Conservation (phyloP, 2,329 filamentous ascomycete species). For the Fusarium temperatum region DNA sequence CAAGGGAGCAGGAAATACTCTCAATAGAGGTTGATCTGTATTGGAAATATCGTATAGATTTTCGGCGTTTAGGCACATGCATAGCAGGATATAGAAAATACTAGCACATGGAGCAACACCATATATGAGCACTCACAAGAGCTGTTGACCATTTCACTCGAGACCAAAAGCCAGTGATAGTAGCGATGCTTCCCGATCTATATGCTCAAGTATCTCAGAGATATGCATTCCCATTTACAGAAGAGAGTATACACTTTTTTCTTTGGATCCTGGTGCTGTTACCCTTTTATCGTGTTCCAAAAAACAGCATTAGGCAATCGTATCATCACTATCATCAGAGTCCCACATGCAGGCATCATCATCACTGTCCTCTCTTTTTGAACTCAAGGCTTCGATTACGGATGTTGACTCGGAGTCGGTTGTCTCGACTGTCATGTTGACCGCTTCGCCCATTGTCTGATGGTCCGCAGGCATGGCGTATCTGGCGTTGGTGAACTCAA, state of each 20-base stretch:
- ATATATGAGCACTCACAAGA: background rate
- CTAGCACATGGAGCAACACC: constrained; percentile 14
- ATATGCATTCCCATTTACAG: background rate
- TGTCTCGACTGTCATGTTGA: constrained; percentile 39
- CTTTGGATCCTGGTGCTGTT: background rate
- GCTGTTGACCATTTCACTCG: background rate
- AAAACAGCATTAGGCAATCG: constrained; percentile 4
- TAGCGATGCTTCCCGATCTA: background rate
- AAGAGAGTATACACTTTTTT: background rate
- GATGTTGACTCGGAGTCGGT: constrained; percentile 25
- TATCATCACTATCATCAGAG: constrained; percentile 15
- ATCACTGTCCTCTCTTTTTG: constrained; percentile 9
- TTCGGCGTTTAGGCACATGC: constrained; percentile 18
- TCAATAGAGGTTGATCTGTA: constrained; percentile 72
- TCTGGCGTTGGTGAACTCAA: constrained; percentile 49
- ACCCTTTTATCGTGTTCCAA: background rate
- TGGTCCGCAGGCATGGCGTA: constrained; percentile 46
- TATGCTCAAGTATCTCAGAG: background rate
- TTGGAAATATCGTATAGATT: background rate
- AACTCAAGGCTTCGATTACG: constrained; percentile 4
- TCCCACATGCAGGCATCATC: constrained; percentile 25
- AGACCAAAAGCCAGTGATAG: background rate
- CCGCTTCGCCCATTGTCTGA: constrained; percentile 37
- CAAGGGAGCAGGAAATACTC: constrained; percentile 81
- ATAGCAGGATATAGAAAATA: constrained; percentile 16